Evolutionary conservation across 2,329 filamentous ascomycete genomes (phyloP).

Genomic region (Plenodomus tracheiphilus): DNA sequence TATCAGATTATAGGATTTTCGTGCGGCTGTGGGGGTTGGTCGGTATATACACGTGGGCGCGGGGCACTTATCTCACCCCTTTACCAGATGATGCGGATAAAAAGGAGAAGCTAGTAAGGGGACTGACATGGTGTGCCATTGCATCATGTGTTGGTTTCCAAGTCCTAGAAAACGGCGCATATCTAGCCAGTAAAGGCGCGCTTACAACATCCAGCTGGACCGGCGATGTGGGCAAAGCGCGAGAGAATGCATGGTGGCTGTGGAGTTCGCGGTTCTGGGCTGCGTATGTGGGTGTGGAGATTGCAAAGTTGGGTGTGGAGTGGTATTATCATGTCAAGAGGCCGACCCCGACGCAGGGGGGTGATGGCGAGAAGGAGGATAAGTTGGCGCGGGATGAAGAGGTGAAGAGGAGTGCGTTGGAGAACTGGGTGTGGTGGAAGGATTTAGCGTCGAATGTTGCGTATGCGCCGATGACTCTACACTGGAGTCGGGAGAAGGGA

Average conservation of each 20-base stretch:
- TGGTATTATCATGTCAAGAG: conserved; percentile 34
- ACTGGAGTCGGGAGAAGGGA: conserved; percentile 70
- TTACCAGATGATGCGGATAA: conserved; percentile 24
- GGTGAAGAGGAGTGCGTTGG: conserved; percentile 29
- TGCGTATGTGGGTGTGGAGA: conserved; percentile 74
- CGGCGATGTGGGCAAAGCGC: conserved; percentile 49
- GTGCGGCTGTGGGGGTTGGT: conserved; percentile 76
- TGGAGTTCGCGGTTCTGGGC: conserved; percentile 84
- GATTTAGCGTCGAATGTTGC: conserved; percentile 70
- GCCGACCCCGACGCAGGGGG: conserved; percentile 21
- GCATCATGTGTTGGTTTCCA: conserved; percentile 71
- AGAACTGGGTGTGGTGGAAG: conserved; percentile 61
- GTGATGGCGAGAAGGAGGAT: conserved; percentile 53
- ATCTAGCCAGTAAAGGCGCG: conserved; percentile 73
- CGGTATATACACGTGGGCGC: conserved; percentile 71
- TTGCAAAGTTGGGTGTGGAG: conserved; percentile 61
- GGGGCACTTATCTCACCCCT: conserved; percentile 42
- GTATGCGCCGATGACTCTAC: conserved; percentile 80
- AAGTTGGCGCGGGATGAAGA: conserved; percentile 46
- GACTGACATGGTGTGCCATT: conserved; percentile 70
- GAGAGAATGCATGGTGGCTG: conserved; percentile 64
- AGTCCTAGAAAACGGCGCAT: conserved; percentile 79
- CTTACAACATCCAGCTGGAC: conserved; percentile 55
- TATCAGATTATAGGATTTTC: conserved; percentile 74
- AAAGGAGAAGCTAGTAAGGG: conserved; percentile 31